Conservation (phyloP, 2,329 filamentous ascomycete species). For the Sclerotinia spermophila region DNA sequence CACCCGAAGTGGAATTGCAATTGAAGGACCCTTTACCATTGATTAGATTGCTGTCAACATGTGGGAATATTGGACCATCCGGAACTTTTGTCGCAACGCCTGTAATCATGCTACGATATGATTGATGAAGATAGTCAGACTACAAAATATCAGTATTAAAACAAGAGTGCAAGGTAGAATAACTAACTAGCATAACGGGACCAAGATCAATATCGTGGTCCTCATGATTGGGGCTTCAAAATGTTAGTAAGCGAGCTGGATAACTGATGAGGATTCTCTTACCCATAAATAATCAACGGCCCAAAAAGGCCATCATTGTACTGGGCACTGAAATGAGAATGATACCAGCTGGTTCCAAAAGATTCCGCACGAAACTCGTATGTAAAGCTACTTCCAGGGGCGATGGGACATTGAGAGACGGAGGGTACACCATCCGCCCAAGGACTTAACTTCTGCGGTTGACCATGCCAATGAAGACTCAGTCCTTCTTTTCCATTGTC, state of each 20-base stretch:
- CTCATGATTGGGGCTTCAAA: slow-evolving; percentile 46
- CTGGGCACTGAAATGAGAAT: slow-evolving; percentile 51
- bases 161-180: background rate
- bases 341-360: slow-evolving; percentile 56
- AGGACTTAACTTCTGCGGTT: slow-evolving; percentile 41
- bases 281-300: slow-evolving; percentile 53
- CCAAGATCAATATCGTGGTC: slow-evolving; percentile 61
- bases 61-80: slow-evolving; percentile 6
- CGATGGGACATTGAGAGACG: slow-evolving; percentile 61
- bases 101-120: slow-evolving; percentile 40
- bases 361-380: slow-evolving; percentile 27
- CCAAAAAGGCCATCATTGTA: slow-evolving; percentile 55
- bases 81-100: slow-evolving; percentile 9
- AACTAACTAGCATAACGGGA: slow-evolving; percentile 37
- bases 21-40: slow-evolving; percentile 28
- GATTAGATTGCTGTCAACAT: slow-evolving; percentile 29
- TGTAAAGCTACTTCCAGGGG: slow-evolving; percentile 39
- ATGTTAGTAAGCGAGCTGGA: background rate
- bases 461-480: slow-evolving; percentile 45
- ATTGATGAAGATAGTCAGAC: slow-evolving; percentile 38
- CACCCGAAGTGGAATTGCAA: slow-evolving; percentile 12
- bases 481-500: slow-evolving; percentile 32
- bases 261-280: background rate
- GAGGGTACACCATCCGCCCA: slow-evolving; percentile 43
- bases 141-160: background rate